Evolutionary conservation across 2,329 filamentous ascomycete species (phyloP).

Genomic region (Neopestalotiopsis sp.): DNA sequence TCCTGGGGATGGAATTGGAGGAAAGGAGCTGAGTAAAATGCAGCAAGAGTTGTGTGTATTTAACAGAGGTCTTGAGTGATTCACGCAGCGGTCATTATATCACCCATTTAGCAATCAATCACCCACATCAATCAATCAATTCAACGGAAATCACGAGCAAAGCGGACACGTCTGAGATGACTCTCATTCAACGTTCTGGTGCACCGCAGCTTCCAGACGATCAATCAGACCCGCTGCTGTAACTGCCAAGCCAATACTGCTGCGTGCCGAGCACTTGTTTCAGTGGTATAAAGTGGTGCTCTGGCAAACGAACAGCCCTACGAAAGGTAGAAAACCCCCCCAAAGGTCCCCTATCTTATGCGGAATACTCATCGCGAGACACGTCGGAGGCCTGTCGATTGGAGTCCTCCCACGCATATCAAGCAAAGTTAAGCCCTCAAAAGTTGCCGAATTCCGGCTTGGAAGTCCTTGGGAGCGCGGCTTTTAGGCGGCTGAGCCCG

Average conservation of each 20-base stretch:
- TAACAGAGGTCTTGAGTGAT: neutral
- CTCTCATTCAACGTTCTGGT: neutral
- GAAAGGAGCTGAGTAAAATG: neutral
- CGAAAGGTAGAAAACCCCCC: neutral
- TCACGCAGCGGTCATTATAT: neutral
- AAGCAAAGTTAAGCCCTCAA: neutral
- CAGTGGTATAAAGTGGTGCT: neutral
- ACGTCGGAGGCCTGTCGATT: constrained; percentile 1
- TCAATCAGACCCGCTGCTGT: constrained; percentile 2
- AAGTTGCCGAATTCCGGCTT: constrained; percentile 2
- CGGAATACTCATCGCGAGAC: neutral
- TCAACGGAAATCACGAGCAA: neutral
- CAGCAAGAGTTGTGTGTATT: neutral
- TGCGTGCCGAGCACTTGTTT: constrained; percentile 2
- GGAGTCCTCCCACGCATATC: constrained; percentile 10
- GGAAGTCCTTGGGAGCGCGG: neutral
- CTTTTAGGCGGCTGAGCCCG: neutral
- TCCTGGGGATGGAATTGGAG: neutral
- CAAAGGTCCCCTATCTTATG: neutral
- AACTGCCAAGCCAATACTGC: constrained; percentile 11
- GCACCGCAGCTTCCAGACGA: neutral
- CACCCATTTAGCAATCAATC: neutral
- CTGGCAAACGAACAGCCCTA: constrained; percentile 1
- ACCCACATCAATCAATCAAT: no score
- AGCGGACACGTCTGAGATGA: constrained; percentile 1